Percentiles rank a stretch among this genome's conserved stretches.
Evolutionary conservation across 2,329 filamentous ascomycete genomes (phyloP).

Genomic region (Albifimbria verrucaria): DNA sequence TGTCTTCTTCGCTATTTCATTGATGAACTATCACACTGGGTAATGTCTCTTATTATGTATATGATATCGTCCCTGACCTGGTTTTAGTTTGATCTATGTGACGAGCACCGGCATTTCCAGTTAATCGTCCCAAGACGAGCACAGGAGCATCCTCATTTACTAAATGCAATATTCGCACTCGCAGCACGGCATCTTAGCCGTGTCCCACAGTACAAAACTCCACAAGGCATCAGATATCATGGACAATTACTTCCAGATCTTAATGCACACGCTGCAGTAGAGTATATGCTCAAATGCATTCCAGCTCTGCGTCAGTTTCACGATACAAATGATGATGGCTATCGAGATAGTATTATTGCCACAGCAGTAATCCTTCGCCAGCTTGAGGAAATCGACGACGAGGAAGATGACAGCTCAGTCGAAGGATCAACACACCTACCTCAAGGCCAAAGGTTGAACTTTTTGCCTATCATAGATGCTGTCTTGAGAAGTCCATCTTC

Average conservation of each 20-base stretch:
- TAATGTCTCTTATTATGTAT: constrained; percentile 10
- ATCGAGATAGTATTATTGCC: constrained; percentile 36
- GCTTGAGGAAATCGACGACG: constrained; percentile 38
- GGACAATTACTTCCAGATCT: constrained; percentile 32
- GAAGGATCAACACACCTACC: constrained; percentile 1
- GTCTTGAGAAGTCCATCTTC: constrained; percentile 34
- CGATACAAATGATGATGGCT: constrained; percentile 32
- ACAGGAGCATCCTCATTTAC: constrained; percentile 30
- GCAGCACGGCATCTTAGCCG: constrained; percentile 36
- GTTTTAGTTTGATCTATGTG: constrained; percentile 34
- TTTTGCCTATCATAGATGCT: constrained; percentile 37
- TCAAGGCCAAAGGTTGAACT: constrained; percentile 26
- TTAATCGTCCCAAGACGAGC: constrained; percentile 32
- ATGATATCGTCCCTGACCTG: constrained; percentile 5
- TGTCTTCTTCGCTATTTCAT: constrained; percentile 36
- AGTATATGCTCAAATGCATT: constrained; percentile 38
- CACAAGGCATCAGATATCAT: constrained; percentile 32
- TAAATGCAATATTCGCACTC: constrained; percentile 38
- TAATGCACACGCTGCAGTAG: constrained; percentile 33
- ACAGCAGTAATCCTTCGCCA: constrained; percentile 38
- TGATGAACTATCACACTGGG: constrained; percentile 38
- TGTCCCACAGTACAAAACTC: constrained; percentile 33
- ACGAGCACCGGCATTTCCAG: constrained; percentile 37
- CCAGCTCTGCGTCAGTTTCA: constrained; percentile 35
- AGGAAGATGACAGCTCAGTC: constrained; percentile 21